phyloP scores from a whole-genome alignment of 345 rosid genomes.

The Turnera subulata region DNA sequence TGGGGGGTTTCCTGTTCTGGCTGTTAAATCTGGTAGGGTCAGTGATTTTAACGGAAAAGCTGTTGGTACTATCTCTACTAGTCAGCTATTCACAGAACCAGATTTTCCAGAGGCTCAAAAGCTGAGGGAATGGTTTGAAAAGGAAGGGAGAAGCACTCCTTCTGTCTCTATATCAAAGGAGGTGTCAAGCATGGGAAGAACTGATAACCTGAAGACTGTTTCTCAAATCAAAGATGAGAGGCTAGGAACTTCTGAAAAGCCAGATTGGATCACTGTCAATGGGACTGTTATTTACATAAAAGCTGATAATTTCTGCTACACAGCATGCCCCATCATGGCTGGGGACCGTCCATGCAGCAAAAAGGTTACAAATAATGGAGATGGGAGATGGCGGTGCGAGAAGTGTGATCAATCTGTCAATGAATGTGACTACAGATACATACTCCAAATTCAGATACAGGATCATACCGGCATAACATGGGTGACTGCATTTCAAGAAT shows the following conservation, averaged over 20 bases:
- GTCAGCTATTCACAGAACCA: slow-evolving; percentile 71
- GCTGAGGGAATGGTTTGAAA: slow-evolving; percentile 72
- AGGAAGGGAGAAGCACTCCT: slow-evolving; percentile 58
- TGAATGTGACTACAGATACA: slow-evolving; percentile 81
- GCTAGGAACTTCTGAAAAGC: slow-evolving; percentile 88
- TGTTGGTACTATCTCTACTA: slow-evolving; percentile 67
- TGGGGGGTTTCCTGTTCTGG: slow-evolving; percentile 72
- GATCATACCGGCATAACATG: slow-evolving; percentile 84
- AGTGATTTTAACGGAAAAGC: slow-evolving; percentile 82
- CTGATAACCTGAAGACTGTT: slow-evolving; percentile 59
- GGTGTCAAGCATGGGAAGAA: slow-evolving; percentile 38
- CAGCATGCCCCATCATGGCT: slow-evolving; percentile 79
- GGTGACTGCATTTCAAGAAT: slow-evolving; percentile 91
- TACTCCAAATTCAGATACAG: slow-evolving; percentile 83
- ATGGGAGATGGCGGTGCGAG: slow-evolving; percentile 91
- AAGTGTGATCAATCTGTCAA: slow-evolving; percentile 63
- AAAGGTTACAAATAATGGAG: slow-evolving; percentile 87
- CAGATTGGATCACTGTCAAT: slow-evolving; percentile 78
- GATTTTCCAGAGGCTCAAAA: slow-evolving; percentile 64
- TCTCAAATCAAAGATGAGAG: slow-evolving; percentile 89
- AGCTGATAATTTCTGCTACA: slow-evolving; percentile 80
- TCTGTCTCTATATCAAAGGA: slow-evolving; percentile 76
- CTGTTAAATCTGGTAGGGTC: slow-evolving; percentile 69
- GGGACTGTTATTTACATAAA: slow-evolving; percentile 64
- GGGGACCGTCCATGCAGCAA: slow-evolving; percentile 84